phyloP scores from a whole-genome alignment of 805 yeast species.

The Candida takata region DNA sequence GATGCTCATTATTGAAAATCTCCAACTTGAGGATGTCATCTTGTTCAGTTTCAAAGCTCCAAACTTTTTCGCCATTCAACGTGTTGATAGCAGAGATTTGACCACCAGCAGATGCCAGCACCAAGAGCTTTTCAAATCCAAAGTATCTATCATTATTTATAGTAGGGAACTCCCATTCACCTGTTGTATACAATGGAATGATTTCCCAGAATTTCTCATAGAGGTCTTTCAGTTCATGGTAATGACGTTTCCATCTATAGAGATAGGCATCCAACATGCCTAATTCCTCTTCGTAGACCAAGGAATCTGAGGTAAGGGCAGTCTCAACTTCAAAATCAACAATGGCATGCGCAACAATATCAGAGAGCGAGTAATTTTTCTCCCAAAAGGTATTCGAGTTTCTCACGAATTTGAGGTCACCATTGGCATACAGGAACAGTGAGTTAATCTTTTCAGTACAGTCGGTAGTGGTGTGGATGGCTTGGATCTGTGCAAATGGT shows the following conservation, averaged over 20 bases:
- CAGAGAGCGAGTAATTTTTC: conserved; percentile 37
- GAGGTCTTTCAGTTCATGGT: conserved; percentile 9
- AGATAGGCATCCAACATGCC: conserved; percentile 26
- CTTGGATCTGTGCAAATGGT: conserved; percentile 6
- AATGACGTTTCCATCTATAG: conserved; percentile 27
- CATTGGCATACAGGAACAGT: conserved; percentile 9
- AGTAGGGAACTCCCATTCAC: conserved; percentile 2
- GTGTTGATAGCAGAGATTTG: conserved; percentile 38
- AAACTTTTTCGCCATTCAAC: conserved; percentile 30
- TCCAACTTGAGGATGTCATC: conserved; percentile 21
- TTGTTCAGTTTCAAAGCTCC: conserved; percentile 29
- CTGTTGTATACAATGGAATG: conserved; percentile 7
- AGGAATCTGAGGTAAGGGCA: conserved; percentile 23
- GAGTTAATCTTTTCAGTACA: conserved; percentile 13
- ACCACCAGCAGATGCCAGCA: conserved; percentile 35
- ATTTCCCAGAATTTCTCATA: conserved; percentile 9
- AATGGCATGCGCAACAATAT: conserved; percentile 29
- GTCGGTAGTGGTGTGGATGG: conserved; percentile 6
- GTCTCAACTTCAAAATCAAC: conserved; percentile 21
- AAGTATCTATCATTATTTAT: conserved; percentile 26
- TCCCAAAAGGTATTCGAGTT: conserved; percentile 28
- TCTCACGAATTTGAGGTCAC: conserved; percentile 5
- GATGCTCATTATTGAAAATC: conserved; percentile 10
- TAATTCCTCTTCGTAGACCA: conserved; percentile 25
- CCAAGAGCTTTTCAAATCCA: conserved; percentile 39